Base-by-base conservation (phyloP, 2,329 filamentous ascomycete genomes). In the Sporothrix brasiliensis region DNA sequence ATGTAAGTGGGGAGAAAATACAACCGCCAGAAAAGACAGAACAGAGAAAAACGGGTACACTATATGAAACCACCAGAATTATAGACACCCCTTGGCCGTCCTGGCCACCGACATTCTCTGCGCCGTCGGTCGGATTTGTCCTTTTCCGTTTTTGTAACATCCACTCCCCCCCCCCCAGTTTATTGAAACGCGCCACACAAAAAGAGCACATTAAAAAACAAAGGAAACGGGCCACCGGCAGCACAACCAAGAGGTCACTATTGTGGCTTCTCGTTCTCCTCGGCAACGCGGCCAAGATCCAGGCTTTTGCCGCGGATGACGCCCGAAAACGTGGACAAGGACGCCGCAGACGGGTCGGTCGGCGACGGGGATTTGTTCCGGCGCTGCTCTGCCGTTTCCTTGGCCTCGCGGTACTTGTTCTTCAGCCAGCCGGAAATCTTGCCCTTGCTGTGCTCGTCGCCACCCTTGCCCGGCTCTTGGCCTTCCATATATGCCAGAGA, bases 381-480 rank as follows among this genome's bases (percentile, higher is more conserved):
- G 74, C 84, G 81, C 61, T 85, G 81, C 69, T 88, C 86, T 0
- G 80, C 83, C 54, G 79, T 86, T 73, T 87, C 86, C 77, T 87
- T 88, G 67, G 84, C 84, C 75, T 87, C 86, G 34, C 86, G 84
- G 76, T 87, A 87, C 76, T 88, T 88, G 77, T 80, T 85, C 76
- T 83, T 87, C 73, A 88, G 85, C 86, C 87, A 88, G 60, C 83
- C 83, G 9, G 87, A 80, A 10, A 87, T 81, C 72, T 71, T 70
- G 2, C 85, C 85, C 74, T 82, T 85, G 67, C 41, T 60, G 4
- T 79, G 72, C 47, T 87, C 85, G 13, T 87, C 80, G 1, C 56
- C 80, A 1, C 56, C 39, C 44, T 66, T 66, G 14, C 61, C 60
- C 9, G 63, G 52, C 9, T 87, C 85, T 10, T 87, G 80, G 0